phyloP scores from a whole-genome alignment of 441 rosid species.

The Syzygium syzygioides region DNA sequence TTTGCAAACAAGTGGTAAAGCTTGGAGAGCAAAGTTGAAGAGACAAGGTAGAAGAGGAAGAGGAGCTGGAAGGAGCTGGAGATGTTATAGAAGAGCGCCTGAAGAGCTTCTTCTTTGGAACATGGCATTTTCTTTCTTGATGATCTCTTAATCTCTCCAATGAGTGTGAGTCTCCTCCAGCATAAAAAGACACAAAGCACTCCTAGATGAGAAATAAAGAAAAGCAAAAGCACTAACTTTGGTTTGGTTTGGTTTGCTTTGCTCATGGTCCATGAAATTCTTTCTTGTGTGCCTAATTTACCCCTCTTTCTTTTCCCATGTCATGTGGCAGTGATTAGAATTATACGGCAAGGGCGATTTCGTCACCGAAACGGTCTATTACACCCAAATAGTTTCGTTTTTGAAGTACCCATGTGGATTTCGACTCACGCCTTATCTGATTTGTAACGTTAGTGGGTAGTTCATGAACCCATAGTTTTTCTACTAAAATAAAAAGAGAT shows the following conservation, averaged over 20 bases:
- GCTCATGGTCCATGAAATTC: conserved; percentile 23
- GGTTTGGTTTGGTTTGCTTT: not conserved
- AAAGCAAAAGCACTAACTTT: conserved; percentile 8
- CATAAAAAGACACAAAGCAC: conserved; percentile 18
- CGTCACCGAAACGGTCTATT: not conserved
- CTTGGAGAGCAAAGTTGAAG: conserved; percentile 45
- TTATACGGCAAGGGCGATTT: not conserved
- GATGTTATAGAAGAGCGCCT: conserved; percentile 61
- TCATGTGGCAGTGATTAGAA: not conserved
- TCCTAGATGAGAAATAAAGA: not conserved
- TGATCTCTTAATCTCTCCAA: conserved; percentile 16
- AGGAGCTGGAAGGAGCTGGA: conserved; percentile 63
- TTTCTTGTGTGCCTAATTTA: conserved; percentile 10
- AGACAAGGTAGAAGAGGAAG: conserved; percentile 60
- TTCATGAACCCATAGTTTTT: not conserved
- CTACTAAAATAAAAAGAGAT: not conserved
- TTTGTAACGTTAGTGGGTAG: not conserved
- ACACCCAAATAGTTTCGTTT: not conserved
- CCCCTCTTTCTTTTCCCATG: conserved; percentile 1
- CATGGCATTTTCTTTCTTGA: conserved; percentile 55
- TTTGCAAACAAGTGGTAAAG: conserved; percentile 62
- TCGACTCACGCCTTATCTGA: not conserved
- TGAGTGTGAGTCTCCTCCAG: not conserved
- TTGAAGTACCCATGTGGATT: not conserved
- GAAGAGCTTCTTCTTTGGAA: conserved; percentile 61